These are phyloP conservation scores for Boletus fagicola DNA, from an alignment of 768 basidiomycete genomes.

Conservation along the genomic window DNA sequence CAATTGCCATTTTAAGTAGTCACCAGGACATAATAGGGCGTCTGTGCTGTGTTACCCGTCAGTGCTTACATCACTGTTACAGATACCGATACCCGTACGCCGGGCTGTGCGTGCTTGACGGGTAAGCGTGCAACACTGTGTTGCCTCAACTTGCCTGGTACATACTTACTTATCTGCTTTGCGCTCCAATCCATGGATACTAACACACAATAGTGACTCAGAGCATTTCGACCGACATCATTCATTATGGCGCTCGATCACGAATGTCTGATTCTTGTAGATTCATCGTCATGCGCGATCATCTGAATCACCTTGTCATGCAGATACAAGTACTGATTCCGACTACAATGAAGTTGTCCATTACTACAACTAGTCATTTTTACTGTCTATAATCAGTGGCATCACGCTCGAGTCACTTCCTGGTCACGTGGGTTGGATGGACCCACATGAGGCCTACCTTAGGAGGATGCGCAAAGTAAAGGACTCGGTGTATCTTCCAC, in stretches of 20 bases:
- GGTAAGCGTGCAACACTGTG: neutral
- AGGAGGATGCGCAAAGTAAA: too few species aligned
- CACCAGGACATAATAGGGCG: neutral
- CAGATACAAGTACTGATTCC: too few species aligned
- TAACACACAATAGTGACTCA: neutral
- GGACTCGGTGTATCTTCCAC: constrained; percentile 34
- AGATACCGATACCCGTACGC: neutral
- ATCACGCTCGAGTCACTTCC: too few species aligned
- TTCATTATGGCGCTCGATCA: too few species aligned
- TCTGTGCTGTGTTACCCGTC: neutral
- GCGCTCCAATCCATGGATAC: neutral
- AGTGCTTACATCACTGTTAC: neutral
- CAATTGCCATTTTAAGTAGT: constrained; percentile 2
- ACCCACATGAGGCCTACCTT: too few species aligned
- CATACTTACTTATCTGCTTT: neutral
- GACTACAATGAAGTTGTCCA: too few species aligned
- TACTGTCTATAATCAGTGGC: too few species aligned
- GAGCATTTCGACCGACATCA: neutral
- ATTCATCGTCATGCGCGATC: too few species aligned
- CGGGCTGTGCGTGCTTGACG: neutral
- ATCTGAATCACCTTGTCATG: too few species aligned
- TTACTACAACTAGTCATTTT: too few species aligned
- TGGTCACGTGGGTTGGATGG: too few species aligned
- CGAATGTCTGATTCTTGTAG: neutral
- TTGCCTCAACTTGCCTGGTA: too few species aligned